Base-by-base conservation (phyloP, 2,329 filamentous ascomycete species). In the Pleomassaria siparia region DNA sequence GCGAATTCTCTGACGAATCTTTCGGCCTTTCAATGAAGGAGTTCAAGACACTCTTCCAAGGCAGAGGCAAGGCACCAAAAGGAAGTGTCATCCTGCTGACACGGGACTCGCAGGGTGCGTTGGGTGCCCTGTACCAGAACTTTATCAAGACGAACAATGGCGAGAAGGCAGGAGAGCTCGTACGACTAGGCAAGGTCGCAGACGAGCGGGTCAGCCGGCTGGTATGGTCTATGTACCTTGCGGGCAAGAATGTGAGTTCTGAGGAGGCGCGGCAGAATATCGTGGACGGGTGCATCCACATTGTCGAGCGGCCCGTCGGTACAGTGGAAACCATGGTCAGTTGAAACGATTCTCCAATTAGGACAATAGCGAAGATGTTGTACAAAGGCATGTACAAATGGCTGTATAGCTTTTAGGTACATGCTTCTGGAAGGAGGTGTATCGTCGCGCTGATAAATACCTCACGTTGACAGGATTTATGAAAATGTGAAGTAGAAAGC, bases 141-240 rank as follows among this genome's bases (percentile, higher is more conserved):
- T 28, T 66, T 7, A 49, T 56, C 1, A 52, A 53, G 12, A 69
- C 59, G 60, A 61, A 48, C 16, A 63, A 66, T 37, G 61, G 67
- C 4, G 76, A 77, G 29, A 71, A 73, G 12, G 62, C 70, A 52
- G 71, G 75, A 30, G 66, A 72, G 28, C 65, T 78, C 71, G 77
- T 75, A 68, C 80, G 69, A 67, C 68, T 97, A 58, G 94, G 94
- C 1, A 75, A 78, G 0, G 84, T 97, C 1, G 61, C 71, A 0
- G 94, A 97, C 64, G 88, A 94, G 74, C 78, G 92, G 44, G 77
- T 99, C 11, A 87, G 87, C 47, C 82, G 88, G 48, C 74, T 92
- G 50, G 74, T 97, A 18, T 97, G 92, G 92, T 73, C 96, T 66
- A 87, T 91, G 58, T 99, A 96, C 72, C 76, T 99, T 25, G 89